Evolutionary conservation across 2,329 filamentous ascomycete genomes (phyloP).

Genomic region (Xylaria digitata): DNA sequence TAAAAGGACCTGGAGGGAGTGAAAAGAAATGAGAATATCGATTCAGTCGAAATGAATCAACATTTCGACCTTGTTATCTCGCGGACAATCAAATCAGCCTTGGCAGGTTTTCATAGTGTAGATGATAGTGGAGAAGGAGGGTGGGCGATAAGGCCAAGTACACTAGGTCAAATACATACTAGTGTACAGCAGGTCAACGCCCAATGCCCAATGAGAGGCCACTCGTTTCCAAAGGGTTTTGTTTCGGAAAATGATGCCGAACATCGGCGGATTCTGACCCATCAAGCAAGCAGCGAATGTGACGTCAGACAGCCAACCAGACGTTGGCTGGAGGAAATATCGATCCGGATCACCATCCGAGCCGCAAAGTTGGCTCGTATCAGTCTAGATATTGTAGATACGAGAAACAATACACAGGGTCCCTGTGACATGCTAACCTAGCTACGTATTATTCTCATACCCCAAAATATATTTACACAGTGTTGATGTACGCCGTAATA

Average conservation of each 20-base stretch:
- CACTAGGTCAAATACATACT: too few relatives aligned
- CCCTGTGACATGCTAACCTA: too few relatives aligned
- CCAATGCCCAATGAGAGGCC: slow-evolving; percentile 29
- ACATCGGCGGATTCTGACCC: slow-evolving; percentile 22
- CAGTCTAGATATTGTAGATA: not conserved
- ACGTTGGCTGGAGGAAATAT: not conserved
- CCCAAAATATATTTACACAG: too few relatives aligned
- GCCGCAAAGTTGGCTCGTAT: not conserved
- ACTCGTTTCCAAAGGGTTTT: slow-evolving; percentile 23
- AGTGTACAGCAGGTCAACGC: too few relatives aligned
- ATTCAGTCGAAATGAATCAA: slow-evolving; percentile 12
- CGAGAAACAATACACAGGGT: too few relatives aligned
- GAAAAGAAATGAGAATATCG: not conserved
- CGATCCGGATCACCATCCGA: too few relatives aligned
- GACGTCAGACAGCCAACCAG: not conserved
- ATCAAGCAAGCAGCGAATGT: not conserved
- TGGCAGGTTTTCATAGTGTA: not conserved
- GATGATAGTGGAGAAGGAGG: slow-evolving; percentile 7
- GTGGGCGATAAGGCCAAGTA: not conserved
- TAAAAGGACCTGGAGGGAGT: not conserved
- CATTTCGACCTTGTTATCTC: not conserved
- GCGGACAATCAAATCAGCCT: not conserved
- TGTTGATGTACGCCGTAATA: too few relatives aligned
- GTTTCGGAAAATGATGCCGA: slow-evolving; percentile 17
- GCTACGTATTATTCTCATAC: too few relatives aligned